Percentiles rank a stretch among this genome's conserved stretches.
phyloP scores from a whole-genome alignment of 108 stramenopile species.

The Skeletonema costatum region DNA sequence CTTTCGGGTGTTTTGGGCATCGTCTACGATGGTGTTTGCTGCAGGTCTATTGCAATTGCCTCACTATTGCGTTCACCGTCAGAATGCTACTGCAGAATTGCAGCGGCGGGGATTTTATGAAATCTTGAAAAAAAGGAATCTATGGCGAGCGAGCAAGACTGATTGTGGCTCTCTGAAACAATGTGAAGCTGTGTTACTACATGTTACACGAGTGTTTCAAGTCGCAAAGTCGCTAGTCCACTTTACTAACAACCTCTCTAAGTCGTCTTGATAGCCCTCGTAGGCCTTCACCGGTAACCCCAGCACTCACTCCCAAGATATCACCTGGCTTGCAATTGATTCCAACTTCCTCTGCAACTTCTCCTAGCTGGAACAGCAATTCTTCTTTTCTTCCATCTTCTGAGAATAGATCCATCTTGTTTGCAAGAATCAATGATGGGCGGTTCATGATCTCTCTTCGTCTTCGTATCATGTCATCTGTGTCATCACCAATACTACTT shows the following conservation, averaged over 20 bases:
- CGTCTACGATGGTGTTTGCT: neutral
- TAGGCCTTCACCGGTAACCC: conserved; percentile 83
- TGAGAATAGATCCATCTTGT: conserved; percentile 82
- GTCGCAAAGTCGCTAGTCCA: neutral
- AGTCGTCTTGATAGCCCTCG: conserved; percentile 53
- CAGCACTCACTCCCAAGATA: conserved; percentile 80
- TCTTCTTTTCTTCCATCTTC: conserved; percentile 54
- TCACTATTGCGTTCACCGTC: too few species aligned
- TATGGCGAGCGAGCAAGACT: too few species aligned
- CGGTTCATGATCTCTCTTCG: conserved; percentile 67
- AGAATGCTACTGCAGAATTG: too few species aligned
- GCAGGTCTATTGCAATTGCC: too few species aligned
- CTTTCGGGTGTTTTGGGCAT: conserved; percentile 45
- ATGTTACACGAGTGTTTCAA: too few species aligned
- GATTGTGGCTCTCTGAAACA: too few species aligned
- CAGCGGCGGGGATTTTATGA: too few species aligned
- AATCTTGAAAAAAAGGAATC: too few species aligned
- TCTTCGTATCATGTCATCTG: conserved; percentile 40
- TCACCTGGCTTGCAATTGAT: conserved; percentile 56
- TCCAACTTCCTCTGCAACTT: conserved; percentile 60
- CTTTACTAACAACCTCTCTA: conserved; percentile 17
- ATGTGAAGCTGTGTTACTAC: too few species aligned
- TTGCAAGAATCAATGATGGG: conserved; percentile 78
- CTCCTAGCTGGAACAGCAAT: conserved; percentile 43
- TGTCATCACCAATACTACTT: conserved; percentile 31